phyloP scores from a whole-genome alignment of 768 basidiomycete genomes.

The Pleurotus sapidus region DNA sequence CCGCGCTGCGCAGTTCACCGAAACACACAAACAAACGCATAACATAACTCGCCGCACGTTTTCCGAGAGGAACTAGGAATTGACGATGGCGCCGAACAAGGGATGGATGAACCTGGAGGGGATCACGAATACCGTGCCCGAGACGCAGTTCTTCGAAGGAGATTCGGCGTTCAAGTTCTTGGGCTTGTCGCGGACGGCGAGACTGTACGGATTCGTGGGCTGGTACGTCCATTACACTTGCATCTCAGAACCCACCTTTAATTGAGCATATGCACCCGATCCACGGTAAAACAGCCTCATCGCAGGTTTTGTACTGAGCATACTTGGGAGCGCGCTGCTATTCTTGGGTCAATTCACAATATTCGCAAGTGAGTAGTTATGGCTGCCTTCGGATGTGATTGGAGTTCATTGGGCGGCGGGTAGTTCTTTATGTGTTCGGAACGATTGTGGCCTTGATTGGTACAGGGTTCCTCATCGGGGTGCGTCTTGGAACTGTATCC shows the following conservation, averaged over 20 bases:
- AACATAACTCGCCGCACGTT: conserved; percentile 1
- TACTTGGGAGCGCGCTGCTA: conserved; percentile 76
- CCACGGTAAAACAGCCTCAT: conserved; percentile 46
- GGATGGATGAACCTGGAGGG: conserved; percentile 88
- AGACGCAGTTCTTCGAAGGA: conserved; percentile 83
- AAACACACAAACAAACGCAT: conserved; percentile 1
- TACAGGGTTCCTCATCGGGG: conserved; percentile 89
- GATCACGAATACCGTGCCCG: conserved; percentile 59
- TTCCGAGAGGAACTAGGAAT: background rate
- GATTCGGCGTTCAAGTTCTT: conserved; percentile 85
- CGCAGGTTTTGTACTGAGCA: conserved; percentile 74
- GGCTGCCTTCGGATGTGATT: background rate
- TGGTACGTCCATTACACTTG: conserved; percentile 50
- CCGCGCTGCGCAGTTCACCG: conserved; percentile 7
- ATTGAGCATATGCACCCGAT: background rate
- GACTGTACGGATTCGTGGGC: conserved; percentile 82
- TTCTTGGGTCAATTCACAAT: conserved; percentile 65
- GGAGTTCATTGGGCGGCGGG: background rate
- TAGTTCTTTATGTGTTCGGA: conserved; percentile 82
- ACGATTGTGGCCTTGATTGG: conserved; percentile 81
- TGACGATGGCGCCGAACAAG: conserved; percentile 49
- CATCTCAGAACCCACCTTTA: background rate
- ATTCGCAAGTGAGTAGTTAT: conserved; percentile 66
- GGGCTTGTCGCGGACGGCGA: conserved; percentile 72
- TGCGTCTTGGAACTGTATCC: conserved; percentile 34